These are phyloP conservation scores for Lachnellula subtilissima DNA, from an alignment of 2,329 filamentous ascomycete species.

Conservation along the genomic window DNA sequence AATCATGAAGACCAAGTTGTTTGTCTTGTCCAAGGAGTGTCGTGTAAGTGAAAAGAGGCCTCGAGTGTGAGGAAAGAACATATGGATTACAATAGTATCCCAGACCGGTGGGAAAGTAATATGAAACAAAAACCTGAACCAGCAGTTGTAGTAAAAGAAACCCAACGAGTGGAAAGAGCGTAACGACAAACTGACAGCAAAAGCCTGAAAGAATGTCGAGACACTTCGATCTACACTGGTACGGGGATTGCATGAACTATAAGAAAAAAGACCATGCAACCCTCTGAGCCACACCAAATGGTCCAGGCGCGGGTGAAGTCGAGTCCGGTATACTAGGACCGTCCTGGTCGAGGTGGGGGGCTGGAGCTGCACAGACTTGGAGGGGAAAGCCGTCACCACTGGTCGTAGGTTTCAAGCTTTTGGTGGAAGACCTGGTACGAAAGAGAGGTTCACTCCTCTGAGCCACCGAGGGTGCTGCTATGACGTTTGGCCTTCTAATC, in stretches of 20 bases:
- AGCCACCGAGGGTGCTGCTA: not conserved
- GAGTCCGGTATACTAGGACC: conserved; percentile 19
- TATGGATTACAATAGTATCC: conserved; percentile 25
- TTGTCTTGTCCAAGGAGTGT: conserved; percentile 11
- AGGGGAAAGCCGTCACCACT: conserved; percentile 13
- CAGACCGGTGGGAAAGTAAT: conserved; percentile 26
- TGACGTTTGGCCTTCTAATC: not conserved
- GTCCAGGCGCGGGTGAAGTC: conserved; percentile 24
- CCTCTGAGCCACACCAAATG: conserved; percentile 20
- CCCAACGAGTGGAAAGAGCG: conserved; percentile 23
- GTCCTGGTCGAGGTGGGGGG: conserved; percentile 14
- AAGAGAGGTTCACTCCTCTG: conserved; percentile 10
- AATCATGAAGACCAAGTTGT: conserved; percentile 29
- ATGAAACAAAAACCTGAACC: conserved; percentile 31
- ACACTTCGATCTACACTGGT: conserved; percentile 17
- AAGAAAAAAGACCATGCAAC: conserved; percentile 25
- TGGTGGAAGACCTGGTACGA: conserved; percentile 1
- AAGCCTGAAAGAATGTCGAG: conserved; percentile 24
- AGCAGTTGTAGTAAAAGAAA: conserved; percentile 28
- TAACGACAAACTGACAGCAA: conserved; percentile 26
- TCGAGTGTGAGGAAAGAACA: conserved; percentile 19
- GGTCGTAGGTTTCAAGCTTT: conserved; percentile 17
- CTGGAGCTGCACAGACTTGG: conserved; percentile 1
- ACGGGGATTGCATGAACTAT: conserved; percentile 31
- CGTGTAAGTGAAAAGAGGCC: conserved; percentile 10